Evolutionary conservation across 2,329 filamentous ascomycete species (phyloP).

Genomic region (Metarhizium anisopliae): DNA sequence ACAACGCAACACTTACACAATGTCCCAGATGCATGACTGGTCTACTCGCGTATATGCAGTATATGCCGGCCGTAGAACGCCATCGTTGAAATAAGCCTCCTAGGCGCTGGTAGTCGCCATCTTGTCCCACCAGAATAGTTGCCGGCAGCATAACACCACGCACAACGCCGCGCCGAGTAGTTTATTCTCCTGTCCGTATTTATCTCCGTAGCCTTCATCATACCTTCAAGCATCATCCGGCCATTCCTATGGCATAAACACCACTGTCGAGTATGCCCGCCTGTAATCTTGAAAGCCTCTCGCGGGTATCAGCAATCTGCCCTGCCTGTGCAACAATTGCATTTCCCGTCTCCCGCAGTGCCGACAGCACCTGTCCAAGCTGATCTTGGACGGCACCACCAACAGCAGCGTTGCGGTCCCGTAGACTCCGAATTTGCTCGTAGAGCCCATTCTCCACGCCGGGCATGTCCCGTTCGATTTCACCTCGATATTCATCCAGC

Average conservation of each 20-base stretch:
- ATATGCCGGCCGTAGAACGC: background rate
- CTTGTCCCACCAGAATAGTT: background rate
- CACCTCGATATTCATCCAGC: constrained; percentile 34
- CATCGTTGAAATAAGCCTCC: background rate
- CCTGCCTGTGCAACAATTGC: constrained; percentile 32
- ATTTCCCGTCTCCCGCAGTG: constrained; percentile 29
- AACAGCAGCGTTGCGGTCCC: constrained; percentile 21
- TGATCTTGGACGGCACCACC: constrained; percentile 26
- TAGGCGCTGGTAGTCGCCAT: background rate
- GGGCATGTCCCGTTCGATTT: constrained; percentile 39
- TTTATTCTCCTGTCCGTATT: background rate
- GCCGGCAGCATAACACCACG: background rate
- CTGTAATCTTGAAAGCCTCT: constrained; percentile 31
- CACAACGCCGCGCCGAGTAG: background rate
- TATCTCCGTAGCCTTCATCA: background rate
- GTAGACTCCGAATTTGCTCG: constrained; percentile 29
- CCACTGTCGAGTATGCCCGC: constrained; percentile 30
- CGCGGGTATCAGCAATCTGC: constrained; percentile 33
- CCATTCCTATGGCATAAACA: constrained; percentile 23
- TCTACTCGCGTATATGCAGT: background rate
- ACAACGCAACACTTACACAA: background rate
- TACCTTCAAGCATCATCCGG: constrained; percentile 12
- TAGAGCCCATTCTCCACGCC: constrained; percentile 38
- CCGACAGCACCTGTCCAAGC: constrained; percentile 27
- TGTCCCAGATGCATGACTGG: background rate